Evolutionary conservation across 192 early-diverging fungal species (phyloP).

Genomic region (Coemansia brasiliensis): DNA sequence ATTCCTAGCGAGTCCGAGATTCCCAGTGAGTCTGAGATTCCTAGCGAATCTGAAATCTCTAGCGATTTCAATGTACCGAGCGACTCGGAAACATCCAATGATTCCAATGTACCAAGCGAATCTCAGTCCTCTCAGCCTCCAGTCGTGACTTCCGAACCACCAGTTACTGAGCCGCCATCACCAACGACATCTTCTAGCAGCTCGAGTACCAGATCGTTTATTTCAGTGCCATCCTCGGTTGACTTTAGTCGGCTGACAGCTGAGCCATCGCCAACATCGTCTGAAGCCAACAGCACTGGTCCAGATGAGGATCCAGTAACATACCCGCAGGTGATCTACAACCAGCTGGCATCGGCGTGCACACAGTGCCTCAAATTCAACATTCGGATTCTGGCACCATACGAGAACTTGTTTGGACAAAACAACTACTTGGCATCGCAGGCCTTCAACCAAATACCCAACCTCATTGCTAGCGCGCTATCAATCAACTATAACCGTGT

Average conservation of each 20-base stretch:
- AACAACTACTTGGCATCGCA: constrained; percentile 51
- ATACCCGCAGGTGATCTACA: constrained; percentile 36
- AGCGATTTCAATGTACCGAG: too few relatives aligned
- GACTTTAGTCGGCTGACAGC: constrained; percentile 43
- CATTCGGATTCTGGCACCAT: constrained; percentile 46
- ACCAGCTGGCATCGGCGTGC: constrained; percentile 34
- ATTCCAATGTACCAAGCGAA: not conserved
- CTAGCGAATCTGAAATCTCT: not conserved
- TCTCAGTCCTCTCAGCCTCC: not conserved
- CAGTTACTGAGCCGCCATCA: not conserved
- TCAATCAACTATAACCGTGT: constrained; percentile 41
- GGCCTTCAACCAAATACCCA: constrained; percentile 37
- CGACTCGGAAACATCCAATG: not conserved
- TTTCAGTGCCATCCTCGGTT: constrained; percentile 46
- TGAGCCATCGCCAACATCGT: constrained; percentile 9
- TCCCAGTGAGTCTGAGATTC: not conserved
- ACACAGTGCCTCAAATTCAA: constrained; percentile 45
- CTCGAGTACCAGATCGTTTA: constrained; percentile 17
- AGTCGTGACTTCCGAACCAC: not conserved
- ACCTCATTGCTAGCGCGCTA: constrained; percentile 39
- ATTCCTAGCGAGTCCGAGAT: not conserved
- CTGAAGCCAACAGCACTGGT: not conserved
- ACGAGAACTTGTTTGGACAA: constrained; percentile 49
- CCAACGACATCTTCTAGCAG: constrained; percentile 6
- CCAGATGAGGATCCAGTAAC: not conserved